phyloP scores from a whole-genome alignment of 1,139 yeast species.

The Pichia sp. region DNA sequence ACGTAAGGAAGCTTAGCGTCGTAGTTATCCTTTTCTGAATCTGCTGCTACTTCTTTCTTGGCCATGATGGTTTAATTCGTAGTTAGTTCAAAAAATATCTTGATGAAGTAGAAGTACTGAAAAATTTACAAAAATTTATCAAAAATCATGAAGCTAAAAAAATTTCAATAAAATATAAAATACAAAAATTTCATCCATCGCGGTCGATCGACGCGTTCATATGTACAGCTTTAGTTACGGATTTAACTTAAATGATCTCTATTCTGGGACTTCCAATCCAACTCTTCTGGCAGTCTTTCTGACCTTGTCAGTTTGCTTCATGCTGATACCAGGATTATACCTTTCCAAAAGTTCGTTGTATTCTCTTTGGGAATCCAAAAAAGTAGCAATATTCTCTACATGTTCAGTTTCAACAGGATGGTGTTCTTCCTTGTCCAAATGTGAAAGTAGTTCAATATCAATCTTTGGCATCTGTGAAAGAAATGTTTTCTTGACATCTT shows the following conservation, averaged over 20 bases:
- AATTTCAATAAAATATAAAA: background rate
- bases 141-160: background rate
- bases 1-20: constrained; percentile 87
- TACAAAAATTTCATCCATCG: background rate
- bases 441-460: constrained; percentile 27
- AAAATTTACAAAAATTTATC: background rate
- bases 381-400: constrained; percentile 46
- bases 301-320: constrained; percentile 74
- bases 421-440: constrained; percentile 27
- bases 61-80: constrained; percentile 36
- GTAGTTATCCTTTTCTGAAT: constrained; percentile 60
- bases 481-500: constrained; percentile 20
- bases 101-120: no score
- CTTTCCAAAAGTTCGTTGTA: constrained; percentile 76
- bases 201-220: background rate
- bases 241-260: background rate
- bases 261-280: constrained; percentile 61
- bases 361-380: constrained; percentile 64
- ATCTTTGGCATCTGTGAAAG: constrained; percentile 20
- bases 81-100: background rate
- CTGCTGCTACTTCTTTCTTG: constrained; percentile 43
- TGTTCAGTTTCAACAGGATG: constrained; percentile 30
- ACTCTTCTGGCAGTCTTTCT: constrained; percentile 77
- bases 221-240: background rate
- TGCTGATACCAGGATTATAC: constrained; percentile 77